These are phyloP conservation scores for Acanthamoeba healyi DNA, from an alignment of 208 protist genomes.

Conservation along the genomic window DNA sequence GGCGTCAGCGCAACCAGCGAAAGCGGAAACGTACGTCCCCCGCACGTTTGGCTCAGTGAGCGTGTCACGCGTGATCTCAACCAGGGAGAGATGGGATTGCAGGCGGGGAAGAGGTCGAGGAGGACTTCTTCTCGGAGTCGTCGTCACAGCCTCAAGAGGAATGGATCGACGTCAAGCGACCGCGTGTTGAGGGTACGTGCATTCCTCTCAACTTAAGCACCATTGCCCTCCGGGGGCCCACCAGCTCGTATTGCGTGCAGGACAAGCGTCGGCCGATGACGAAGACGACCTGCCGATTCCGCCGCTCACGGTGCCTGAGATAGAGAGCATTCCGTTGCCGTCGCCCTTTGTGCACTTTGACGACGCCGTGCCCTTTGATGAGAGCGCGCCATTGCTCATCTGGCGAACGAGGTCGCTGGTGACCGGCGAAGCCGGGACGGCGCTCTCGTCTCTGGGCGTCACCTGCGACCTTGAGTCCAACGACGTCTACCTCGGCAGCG, in stretches of 20 bases:
- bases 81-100: too few relatives aligned
- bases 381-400: not conserved
- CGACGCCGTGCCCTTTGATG: not conserved
- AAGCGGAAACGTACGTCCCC: not conserved
- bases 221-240: too few relatives aligned
- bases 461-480: too few relatives aligned
- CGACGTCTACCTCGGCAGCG: not conserved
- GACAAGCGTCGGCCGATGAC: not conserved
- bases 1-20: not conserved
- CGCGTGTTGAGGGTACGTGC: not conserved
- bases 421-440: not conserved
- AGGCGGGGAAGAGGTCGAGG: not conserved
- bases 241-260: too few relatives aligned
- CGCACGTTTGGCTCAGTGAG: not conserved
- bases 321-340: slow-evolving; percentile 17
- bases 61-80: too few relatives aligned
- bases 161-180: slow-evolving; percentile 29
- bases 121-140: not conserved
- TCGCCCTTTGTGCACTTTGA: slow-evolving; percentile 23
- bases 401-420: not conserved
- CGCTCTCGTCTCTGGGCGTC: too few relatives aligned
- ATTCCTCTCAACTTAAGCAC: too few relatives aligned
- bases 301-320: not conserved
- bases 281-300: not conserved
- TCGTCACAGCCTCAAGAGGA: slow-evolving; percentile 2